Evolutionary conservation across 345 rosid genomes (phyloP).

Genomic region (Hypericum perforatum): DNA sequence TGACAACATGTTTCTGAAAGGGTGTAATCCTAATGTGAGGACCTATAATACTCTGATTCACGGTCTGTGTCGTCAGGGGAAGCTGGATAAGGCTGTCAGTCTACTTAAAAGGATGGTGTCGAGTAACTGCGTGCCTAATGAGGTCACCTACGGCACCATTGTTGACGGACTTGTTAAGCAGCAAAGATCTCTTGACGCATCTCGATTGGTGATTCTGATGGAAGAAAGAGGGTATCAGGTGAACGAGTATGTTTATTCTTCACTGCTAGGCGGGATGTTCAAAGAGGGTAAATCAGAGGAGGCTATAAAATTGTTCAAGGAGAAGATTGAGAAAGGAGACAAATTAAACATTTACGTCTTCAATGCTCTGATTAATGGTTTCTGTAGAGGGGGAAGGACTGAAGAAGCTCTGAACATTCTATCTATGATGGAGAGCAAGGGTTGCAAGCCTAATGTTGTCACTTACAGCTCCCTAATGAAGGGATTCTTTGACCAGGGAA

Average conservation of each 20-base stretch:
- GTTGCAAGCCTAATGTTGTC: conserved; percentile 64
- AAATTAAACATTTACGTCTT: conserved; percentile 52
- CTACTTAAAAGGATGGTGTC: conserved; percentile 73
- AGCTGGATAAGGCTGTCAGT: conserved; percentile 72
- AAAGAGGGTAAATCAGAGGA: conserved; percentile 62
- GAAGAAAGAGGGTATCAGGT: conserved; percentile 62
- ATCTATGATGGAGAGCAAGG: conserved; percentile 41
- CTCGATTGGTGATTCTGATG: conserved; percentile 38
- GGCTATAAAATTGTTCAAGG: conserved; percentile 53
- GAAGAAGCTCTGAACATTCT: conserved; percentile 57
- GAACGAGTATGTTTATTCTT: conserved; percentile 59
- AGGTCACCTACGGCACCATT: conserved; percentile 69
- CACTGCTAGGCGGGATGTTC: conserved; percentile 70
- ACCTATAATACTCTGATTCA: conserved; percentile 90
- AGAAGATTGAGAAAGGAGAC: conserved; percentile 46
- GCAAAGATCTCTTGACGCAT: conserved; percentile 52
- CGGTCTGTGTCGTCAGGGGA: conserved; percentile 72
- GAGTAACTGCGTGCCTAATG: conserved; percentile 69
- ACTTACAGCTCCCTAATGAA: conserved; percentile 84
- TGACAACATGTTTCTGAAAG: conserved; percentile 89
- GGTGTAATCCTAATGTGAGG: conserved; percentile 58
- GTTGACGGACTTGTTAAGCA: conserved; percentile 74
- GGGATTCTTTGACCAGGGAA: conserved; percentile 58
- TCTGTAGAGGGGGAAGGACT: conserved; percentile 58
- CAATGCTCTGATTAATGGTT: conserved; percentile 65